phyloP scores from a whole-genome alignment of 2,329 filamentous ascomycete genomes.

The Talaromyces islandicus region DNA sequence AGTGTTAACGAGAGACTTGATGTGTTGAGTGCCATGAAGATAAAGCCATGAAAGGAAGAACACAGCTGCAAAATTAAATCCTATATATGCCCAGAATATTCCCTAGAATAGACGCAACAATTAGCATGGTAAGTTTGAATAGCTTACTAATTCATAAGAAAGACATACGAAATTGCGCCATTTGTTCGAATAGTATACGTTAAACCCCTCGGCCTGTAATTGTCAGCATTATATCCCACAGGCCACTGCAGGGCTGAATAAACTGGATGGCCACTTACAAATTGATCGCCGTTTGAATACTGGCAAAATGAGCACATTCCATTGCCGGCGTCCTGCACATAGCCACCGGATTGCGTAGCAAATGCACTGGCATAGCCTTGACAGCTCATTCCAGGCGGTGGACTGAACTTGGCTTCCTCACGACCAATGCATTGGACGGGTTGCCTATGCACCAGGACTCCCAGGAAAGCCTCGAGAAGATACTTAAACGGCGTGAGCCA shows the following conservation, averaged over 20 bases:
- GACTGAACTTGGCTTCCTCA: conserved; percentile 56
- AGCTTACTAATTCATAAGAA: not conserved
- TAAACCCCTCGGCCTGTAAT: conserved; percentile 43
- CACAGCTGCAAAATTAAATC: conserved; percentile 57
- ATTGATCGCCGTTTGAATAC: conserved; percentile 56
- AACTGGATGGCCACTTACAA: conserved; percentile 33
- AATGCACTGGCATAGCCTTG: conserved; percentile 53
- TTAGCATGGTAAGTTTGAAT: not conserved
- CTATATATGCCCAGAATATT: conserved; percentile 58
- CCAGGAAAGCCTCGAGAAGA: conserved; percentile 57
- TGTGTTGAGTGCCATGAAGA: conserved; percentile 32
- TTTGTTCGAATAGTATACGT: conserved; percentile 54
- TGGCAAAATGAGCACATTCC: conserved; percentile 62
- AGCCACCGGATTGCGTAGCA: conserved; percentile 52
- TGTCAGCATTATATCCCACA: not conserved
- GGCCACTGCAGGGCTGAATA: not conserved
- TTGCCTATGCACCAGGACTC: conserved; percentile 49
- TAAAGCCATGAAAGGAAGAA: conserved; percentile 52
- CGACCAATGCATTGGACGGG: conserved; percentile 49
- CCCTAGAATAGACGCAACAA: conserved; percentile 29
- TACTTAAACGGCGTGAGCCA: conserved; percentile 64
- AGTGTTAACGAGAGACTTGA: conserved; percentile 19
- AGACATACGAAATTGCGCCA: conserved; percentile 56
- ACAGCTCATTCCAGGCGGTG: conserved; percentile 57
- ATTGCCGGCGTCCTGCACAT: conserved; percentile 50